These are phyloP conservation scores for Rhodotorula diobovata DNA, from an alignment of 768 basidiomycete species.

Conservation along the genomic window DNA sequence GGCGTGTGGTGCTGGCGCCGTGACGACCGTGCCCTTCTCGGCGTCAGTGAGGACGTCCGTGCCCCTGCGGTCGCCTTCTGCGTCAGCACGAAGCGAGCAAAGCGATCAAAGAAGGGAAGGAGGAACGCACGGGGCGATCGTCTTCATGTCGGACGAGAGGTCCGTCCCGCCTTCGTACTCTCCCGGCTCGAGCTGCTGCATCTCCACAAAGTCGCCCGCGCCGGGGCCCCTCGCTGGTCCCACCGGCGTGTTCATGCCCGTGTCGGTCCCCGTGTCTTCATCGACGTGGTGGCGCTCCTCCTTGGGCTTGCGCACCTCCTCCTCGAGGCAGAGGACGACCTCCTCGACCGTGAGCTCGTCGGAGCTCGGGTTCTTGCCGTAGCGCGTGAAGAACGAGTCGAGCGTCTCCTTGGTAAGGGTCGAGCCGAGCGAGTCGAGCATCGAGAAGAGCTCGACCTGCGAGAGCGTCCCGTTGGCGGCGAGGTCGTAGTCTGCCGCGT, in stretches of 20 bases:
- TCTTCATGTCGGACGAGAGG: constrained; percentile 21
- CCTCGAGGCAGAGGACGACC: constrained; percentile 76
- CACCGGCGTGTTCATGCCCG: constrained; percentile 14
- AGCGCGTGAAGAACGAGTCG: constrained; percentile 71
- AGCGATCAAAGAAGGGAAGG: background rate
- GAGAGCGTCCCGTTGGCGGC: constrained; percentile 73
- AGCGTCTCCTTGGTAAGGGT: constrained; percentile 77
- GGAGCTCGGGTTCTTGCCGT: constrained; percentile 60
- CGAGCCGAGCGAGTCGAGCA: constrained; percentile 95
- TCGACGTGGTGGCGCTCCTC: constrained; percentile 66
- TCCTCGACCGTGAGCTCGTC: constrained; percentile 76
- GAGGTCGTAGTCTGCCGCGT: constrained; percentile 81
- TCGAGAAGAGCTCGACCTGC: constrained; percentile 79
- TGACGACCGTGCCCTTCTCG: constrained; percentile 24
- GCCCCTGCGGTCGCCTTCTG: background rate
- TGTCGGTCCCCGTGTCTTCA: constrained; percentile 28
- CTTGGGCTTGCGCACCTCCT: constrained; percentile 67
- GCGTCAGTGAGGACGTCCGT: constrained; percentile 23
- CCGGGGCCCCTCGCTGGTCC: constrained; percentile 4
- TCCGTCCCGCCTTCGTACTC: constrained; percentile 16
- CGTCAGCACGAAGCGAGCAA: too few species aligned
- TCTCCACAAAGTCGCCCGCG: constrained; percentile 26
- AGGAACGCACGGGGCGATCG: constrained; percentile 29
- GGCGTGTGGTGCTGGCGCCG: constrained; percentile 10
- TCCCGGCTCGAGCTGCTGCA: background rate